Evolutionary conservation across 179 eudicot genomes (phyloP), one percentile per base, ranked within the genome.

Genomic region (Spergularia azorica): DNA sequence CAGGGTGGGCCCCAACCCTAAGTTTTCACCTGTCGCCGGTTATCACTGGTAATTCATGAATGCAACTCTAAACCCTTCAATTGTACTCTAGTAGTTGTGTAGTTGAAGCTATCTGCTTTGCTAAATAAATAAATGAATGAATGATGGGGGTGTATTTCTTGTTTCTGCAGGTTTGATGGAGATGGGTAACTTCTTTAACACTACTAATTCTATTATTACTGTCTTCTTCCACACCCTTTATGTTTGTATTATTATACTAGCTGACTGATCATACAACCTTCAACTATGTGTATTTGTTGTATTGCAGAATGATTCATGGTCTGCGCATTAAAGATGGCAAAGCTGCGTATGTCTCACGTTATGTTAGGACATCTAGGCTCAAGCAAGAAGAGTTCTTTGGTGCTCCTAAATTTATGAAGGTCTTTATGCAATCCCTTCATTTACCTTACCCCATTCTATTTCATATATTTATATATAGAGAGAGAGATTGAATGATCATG

Each of bases 311-410:
- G 99, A 86, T 95, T 76, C 99, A 95, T 83, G 97, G 98, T 57
- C 46, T 95, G 81, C 95, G 87, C 72, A 91, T 95, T 66, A 91
- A 93, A 85, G 92, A 91, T 81, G 99, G 99, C 66, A 92, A 90
- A 84, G 99, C 98, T 60, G 84, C 99, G 51, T 95, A 91, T 82
- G 97, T 93, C 76, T 93, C 99, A 41, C 99, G 98, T 70, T 95
- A 86, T 81, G 93, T 95, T 16, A 82, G 73, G 82, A 95, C 99
- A 46, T 95, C 99, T 20, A 88, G 88, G 54, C 84, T 93, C 54
- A 87, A 87, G 78, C 99, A 95, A 78, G 99, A 95, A 77, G 94
- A 90, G 79, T 88, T 79, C 80, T 93, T 89, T 83, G 89, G 90
- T 73, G 96, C 84, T 70, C 77, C 97, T 70, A 95, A 90, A 67